A percentile compares a stretch with the other conserved stretches of the same genome.
Conservation (phyloP, 2,329 filamentous ascomycete genomes). For the Xylaria sp. region DNA sequence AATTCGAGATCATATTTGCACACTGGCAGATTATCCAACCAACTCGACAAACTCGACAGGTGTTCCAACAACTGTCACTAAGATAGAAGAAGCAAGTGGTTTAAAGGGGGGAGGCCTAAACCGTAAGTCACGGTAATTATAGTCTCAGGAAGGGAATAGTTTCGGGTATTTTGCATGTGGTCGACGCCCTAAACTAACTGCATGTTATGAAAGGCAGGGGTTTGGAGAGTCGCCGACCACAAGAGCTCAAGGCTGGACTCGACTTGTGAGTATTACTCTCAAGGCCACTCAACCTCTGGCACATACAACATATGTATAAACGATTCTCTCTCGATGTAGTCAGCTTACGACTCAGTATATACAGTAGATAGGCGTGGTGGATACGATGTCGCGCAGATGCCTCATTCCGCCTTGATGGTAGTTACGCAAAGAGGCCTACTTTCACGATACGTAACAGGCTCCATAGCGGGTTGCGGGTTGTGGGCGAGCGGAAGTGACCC, state of each 20-base stretch:
- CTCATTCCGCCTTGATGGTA: not conserved
- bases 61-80: not conserved
- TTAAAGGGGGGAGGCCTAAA: not conserved
- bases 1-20: not conserved
- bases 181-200: not conserved
- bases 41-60: conserved; percentile 9
- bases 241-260: conserved; percentile 2
- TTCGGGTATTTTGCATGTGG: conserved; percentile 20
- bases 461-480: conserved; percentile 17
- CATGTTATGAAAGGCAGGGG: conserved; percentile 1
- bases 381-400: too few species aligned
- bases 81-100: not conserved
- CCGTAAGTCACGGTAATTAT: conserved; percentile 12
- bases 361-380: not conserved
- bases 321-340: not conserved
- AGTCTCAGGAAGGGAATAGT: conserved; percentile 14
- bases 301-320: not conserved
- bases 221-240: not conserved
- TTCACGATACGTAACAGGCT: not conserved
- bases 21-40: not conserved
- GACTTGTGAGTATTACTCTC: conserved; percentile 4
- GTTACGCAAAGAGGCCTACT: not conserved
- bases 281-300: not conserved
- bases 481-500: conserved; percentile 30
- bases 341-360: not conserved